Base-by-base conservation (phyloP, 2,329 filamentous ascomycete species). In the Colletotrichum ledebouriae region DNA sequence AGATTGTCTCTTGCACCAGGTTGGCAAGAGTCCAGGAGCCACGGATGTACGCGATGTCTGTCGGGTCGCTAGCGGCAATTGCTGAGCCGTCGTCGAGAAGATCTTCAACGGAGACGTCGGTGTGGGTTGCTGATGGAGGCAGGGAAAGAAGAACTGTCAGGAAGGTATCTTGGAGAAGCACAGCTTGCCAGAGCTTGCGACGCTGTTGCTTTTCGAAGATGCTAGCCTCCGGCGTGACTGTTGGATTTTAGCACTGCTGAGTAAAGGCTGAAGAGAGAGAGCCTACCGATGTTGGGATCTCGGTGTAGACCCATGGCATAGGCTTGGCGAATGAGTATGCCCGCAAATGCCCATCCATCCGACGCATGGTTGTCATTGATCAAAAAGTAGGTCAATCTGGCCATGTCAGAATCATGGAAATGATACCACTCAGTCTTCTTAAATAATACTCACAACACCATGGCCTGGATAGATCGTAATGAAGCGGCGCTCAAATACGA, bases 291-390 rank as follows among this genome's bases (percentile, higher is more conserved):
- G 67, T 94, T 92, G 0, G 92, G 92, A 74, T 94, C 92, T 15
- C 92, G 88, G 76, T 95, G 92, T 12, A 95, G 78, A 0, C 92
- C 91, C 89, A 95, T 92, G 25, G 92, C 92, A 73, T 94, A 94
- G 0, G 92, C 89, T 78, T 95, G 92, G 29, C 92, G 86, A 71
- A 93, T 89, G 22, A 94, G 78, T 29, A 95, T 90, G 6, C 92
- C 92, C 0, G 90, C 91, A 82, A 94, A 95, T 0, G 92, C 90
- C 89, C 92, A 95, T 1, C 92, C 92, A 75, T 95, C 92, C 0
- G 90, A 92, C 4, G 92, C 92, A 73, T 94, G 92, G 73, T 94
- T 94, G 77, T 95, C 92, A 73, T 95, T 95, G 81, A 94, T 94
- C 41, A 95, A 83, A 73, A 95, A 95, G 75, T 94, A 94, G 0